These are phyloP conservation scores for Bombardia bombarda DNA, from an alignment of 495 filamentous ascomycete species.

Conservation along the genomic window DNA sequence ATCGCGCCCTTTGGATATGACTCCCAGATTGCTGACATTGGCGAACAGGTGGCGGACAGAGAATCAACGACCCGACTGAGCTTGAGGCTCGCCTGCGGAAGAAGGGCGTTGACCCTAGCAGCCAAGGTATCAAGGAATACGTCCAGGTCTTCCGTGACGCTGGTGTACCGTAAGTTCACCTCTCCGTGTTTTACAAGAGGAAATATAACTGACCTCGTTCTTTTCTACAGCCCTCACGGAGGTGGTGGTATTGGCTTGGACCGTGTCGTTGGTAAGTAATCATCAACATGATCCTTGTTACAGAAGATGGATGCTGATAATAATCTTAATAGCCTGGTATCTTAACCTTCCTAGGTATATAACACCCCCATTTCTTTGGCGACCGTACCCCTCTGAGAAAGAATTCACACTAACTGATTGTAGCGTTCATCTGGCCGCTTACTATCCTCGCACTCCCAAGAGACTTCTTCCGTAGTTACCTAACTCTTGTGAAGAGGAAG, in stretches of 20 bases:
- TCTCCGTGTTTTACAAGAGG: not conserved
- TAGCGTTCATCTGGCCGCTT: not conserved
- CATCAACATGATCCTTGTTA: no score
- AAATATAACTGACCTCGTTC: not conserved
- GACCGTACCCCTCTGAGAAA: no score
- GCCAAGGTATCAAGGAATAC: slow-evolving; percentile 76
- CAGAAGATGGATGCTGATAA: no score
- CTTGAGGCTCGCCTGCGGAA: slow-evolving; percentile 58
- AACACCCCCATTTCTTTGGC: no score
- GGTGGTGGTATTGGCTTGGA: not conserved
- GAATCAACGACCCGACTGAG: slow-evolving; percentile 66
- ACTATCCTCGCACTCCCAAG: not conserved
- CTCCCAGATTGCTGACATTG: not conserved
- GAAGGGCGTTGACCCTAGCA: slow-evolving; percentile 66
- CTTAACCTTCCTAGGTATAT: not conserved
- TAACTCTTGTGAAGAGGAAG: no score
- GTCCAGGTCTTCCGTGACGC: slow-evolving; percentile 72
- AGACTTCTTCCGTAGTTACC: not conserved
- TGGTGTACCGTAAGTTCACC: slow-evolving; percentile 38
- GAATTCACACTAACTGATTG: no score
- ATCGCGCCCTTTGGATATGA: not conserved
- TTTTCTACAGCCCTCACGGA: not conserved
- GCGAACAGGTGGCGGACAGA: slow-evolving; percentile 57
- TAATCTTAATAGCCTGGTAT: no score
- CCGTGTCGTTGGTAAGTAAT: not conserved